Percentiles rank a stretch among this genome's conserved stretches.
Conservation (phyloP, 1,139 yeast genomes). For the Hyphopichia khmerensis region DNA sequence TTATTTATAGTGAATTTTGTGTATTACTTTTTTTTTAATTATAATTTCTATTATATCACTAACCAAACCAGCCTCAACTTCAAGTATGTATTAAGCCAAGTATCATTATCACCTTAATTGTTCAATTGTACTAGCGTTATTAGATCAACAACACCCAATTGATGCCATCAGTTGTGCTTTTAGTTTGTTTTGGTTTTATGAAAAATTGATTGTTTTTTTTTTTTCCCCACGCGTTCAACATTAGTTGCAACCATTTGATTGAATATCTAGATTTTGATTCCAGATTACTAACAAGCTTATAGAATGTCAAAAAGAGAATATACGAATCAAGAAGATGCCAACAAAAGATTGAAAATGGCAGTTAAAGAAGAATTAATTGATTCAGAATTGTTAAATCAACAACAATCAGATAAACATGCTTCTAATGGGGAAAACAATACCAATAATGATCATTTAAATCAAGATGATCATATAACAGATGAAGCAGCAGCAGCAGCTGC, state of each 20-base stretch:
- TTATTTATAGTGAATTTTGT: slow-evolving; percentile 3
- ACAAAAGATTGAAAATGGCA: slow-evolving; percentile 25
- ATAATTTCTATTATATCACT: too few species aligned
- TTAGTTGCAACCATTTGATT: background rate
- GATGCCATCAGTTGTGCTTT: too few species aligned
- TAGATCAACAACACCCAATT: too few species aligned
- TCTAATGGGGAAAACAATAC: slow-evolving; percentile 15
- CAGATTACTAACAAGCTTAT: background rate
- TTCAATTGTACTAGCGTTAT: too few species aligned
- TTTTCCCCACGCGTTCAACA: background rate
- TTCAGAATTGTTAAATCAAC: slow-evolving; percentile 49
- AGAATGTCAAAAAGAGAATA: slow-evolving; percentile 32
- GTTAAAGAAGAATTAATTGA: slow-evolving; percentile 42
- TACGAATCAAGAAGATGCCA: slow-evolving; percentile 13
- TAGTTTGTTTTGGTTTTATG: background rate
- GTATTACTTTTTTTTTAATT: background rate
- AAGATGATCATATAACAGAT: background rate
- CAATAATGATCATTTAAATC: slow-evolving; percentile 7
- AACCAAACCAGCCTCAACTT: too few species aligned
- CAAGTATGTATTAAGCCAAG: too few species aligned
- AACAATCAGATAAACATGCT: slow-evolving; percentile 13
- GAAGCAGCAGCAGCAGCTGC: slow-evolving; percentile 20
- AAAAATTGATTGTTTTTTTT: too few species aligned
- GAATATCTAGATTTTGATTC: background rate
- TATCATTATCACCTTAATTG: too few species aligned